These are phyloP conservation scores for Colletotrichum gloeosporioides DNA, from an alignment of 2,329 filamentous ascomycete species.

Conservation along the genomic window DNA sequence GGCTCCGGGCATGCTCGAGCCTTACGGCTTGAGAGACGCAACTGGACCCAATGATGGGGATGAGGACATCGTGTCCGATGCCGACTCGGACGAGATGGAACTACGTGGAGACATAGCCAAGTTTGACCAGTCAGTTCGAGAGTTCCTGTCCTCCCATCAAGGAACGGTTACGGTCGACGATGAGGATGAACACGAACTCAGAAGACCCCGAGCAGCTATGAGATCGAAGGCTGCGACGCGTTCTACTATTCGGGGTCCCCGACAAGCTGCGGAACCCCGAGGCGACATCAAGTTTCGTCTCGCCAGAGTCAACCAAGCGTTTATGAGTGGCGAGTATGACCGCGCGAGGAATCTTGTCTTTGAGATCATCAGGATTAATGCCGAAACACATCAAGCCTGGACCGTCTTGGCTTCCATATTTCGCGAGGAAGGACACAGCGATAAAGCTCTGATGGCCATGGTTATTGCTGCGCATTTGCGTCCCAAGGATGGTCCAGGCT, in stretches of 20 bases:
- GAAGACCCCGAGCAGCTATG: conserved; percentile 28
- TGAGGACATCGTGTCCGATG: conserved; percentile 40
- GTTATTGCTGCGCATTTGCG: conserved; percentile 68
- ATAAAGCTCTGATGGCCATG: conserved; percentile 63
- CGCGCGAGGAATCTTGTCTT: conserved; percentile 63
- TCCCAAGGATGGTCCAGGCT: conserved; percentile 63
- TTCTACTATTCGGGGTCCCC: conserved; percentile 47
- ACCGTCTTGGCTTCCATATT: conserved; percentile 66
- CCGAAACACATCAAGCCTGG: conserved; percentile 71
- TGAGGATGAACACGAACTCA: neutral
- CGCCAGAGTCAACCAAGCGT: conserved; percentile 70
- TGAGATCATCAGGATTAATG: conserved; percentile 72
- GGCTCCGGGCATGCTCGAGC: neutral
- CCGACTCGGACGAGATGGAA: conserved; percentile 50
- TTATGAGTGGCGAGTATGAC: conserved; percentile 65
- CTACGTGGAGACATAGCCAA: conserved; percentile 48
- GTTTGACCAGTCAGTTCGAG: conserved; percentile 45
- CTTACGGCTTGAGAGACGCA: neutral
- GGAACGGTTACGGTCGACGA: neutral
- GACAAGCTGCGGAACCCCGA: conserved; percentile 70
- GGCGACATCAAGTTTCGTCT: conserved; percentile 74
- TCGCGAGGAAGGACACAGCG: conserved; percentile 61
- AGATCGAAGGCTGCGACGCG: conserved; percentile 2
- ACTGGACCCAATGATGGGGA: neutral
- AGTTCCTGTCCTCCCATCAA: conserved; percentile 44